Base-by-base conservation (phyloP, 2,329 filamentous ascomycete genomes). In the Xylaria hypoxylon region DNA sequence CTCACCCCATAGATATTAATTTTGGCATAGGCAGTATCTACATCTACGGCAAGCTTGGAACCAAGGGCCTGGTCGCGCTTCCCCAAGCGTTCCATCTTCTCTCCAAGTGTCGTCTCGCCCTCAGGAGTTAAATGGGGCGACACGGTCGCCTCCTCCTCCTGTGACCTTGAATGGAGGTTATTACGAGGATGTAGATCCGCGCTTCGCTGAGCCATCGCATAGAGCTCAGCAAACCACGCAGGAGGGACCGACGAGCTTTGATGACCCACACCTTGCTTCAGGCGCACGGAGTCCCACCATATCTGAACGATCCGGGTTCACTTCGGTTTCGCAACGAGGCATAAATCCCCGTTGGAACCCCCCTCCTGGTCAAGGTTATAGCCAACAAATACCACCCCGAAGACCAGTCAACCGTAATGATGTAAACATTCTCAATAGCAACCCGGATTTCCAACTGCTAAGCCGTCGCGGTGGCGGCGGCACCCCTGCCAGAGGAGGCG, bases 171-270 rank as follows among this genome's bases (percentile, higher is more conserved):
- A 68, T 55, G 65, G 68, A 67, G 81, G 86, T 68, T 98, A 98
- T 80, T 97, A 96, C 76, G 96, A 98, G 83, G 95, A 98, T 77
- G 89, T 97, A 13, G 94, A 97, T 71, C 94, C 95, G 50, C 92
- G 90, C 63, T 98, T 97, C 75, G 91, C 89, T 38, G 85, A 88
- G 63, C 78, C 75, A 48, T 52, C 62, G 65, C 67, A 68, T 40
- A 71, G 61, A 60, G 65, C 56, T 59, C 72, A 59, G 59, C 73
- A 72, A 62, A 52, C 71, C 59, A 69, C 73, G 48, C 73, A 75
- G 60, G 76, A 77, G 45, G 72, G 48, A 22, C 59, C 81, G 59
- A 80, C 82, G 38, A 84, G 84, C 17, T 89, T 88, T 71, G 91
- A 94, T 69, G 88, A 91, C 68, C 77, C 90, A 40, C 86, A 86